phyloP scores from a whole-genome alignment of 805 yeast species.

The Suhomyces prunicola region DNA sequence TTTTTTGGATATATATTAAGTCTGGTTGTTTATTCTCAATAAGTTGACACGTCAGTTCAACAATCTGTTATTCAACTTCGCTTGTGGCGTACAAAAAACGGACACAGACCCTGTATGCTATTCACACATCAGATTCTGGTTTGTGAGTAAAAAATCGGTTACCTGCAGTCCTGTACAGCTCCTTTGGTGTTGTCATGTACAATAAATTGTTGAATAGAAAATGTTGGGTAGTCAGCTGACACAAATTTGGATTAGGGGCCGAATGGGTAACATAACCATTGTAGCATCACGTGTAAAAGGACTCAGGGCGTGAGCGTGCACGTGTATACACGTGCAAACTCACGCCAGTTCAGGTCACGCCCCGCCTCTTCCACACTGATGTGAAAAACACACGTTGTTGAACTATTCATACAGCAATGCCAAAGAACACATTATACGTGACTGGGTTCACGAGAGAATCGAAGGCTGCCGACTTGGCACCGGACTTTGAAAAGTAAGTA shows the following conservation, averaged over 20 bases:
- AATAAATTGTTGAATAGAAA: not conserved
- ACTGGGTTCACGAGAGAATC: slow-evolving; percentile 55
- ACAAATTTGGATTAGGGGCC: not conserved
- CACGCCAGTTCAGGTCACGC: not conserved
- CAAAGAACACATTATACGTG: slow-evolving; percentile 50
- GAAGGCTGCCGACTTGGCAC: slow-evolving; percentile 56
- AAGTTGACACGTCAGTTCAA: not conserved
- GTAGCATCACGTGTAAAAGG: not conserved
- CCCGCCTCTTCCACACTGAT: not conserved
- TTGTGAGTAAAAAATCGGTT: not conserved
- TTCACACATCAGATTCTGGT: not conserved
- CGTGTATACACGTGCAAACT: not conserved
- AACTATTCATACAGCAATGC: slow-evolving; percentile 22
- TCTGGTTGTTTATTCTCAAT: not conserved
- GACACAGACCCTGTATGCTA: not conserved
- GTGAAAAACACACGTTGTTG: not conserved
- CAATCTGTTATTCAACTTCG: not conserved
- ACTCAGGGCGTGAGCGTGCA: not conserved
- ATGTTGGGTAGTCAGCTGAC: not conserved
- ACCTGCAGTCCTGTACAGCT: not conserved
- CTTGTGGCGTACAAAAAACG: not conserved
- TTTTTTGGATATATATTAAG: not conserved
- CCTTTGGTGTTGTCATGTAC: not conserved
- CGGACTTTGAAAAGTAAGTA: slow-evolving; percentile 59
- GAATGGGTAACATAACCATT: not conserved